Evolutionary conservation across 257 asterid species (phyloP), one percentile per base, ranked within the genome.

Genomic region (Plantago elongata): DNA sequence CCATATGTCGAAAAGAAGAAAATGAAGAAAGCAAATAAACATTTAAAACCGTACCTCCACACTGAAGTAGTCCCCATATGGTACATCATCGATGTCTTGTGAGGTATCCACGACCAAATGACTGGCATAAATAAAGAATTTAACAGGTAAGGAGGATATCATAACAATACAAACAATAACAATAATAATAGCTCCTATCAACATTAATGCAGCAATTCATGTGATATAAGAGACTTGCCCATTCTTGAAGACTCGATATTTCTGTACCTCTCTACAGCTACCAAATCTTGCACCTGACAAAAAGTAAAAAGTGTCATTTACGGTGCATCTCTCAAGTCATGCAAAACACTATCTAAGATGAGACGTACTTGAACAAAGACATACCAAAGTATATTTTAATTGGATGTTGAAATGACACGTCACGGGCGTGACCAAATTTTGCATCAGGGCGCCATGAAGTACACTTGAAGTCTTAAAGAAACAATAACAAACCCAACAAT

Each of bases 351-450:
- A 64, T 22, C 27, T 22, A 37, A 67, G 59, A 67, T 59, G 60
- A 64, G 51, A 17, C 64, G 16, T n/a, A 42, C 40, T 22, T 65
- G 30, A 72, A 46, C 37, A 59, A 30, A 61, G 29, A 61, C 76
- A n/a, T 83, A 89, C 99, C 99, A 67, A 93, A 80, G 71, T 93
- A 93, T 56, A 93, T 22, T 79, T 93, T 93, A 58, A 93, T 89
- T 66, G 99, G 99, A 78, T 93, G 99, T 66, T 80, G 97, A 80
- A 93, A 93, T 60, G 97, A 87, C 64, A 79, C 80, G 50, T 80
- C 80, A 34, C 97, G 95, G 42, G 83, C 71, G 69, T 83, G 81
- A 67, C 95, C 97, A 68, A 77, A 73, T 62, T 77, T 83, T 62
- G 78, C 94, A 78, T 82, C 81, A 60, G 87, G 80, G 61, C 56